Evolutionary conservation across 1,284 basidiomycete species (phyloP).

Genomic region (Sporisorium iseilematis-ciliati): DNA sequence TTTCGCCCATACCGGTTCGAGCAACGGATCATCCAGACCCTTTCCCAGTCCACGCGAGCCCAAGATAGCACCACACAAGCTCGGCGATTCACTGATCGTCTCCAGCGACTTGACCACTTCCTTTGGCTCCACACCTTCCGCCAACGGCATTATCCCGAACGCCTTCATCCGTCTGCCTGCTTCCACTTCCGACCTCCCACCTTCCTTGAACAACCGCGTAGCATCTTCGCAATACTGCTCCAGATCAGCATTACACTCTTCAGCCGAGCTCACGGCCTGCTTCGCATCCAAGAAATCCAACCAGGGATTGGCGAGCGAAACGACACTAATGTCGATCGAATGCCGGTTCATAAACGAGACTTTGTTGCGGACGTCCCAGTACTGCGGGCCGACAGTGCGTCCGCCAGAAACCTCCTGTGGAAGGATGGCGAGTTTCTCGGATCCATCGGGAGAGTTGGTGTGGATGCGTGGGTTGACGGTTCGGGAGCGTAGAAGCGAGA

Average conservation of each 20-base stretch:
- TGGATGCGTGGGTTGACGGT: slow-evolving; percentile 35
- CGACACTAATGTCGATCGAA: slow-evolving; percentile 74
- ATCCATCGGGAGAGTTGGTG: slow-evolving; percentile 25
- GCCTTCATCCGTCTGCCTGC: slow-evolving; percentile 77
- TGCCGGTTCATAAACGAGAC: slow-evolving; percentile 82
- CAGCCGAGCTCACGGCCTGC: slow-evolving; percentile 78
- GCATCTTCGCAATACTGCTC: slow-evolving; percentile 77
- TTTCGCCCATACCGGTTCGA: slow-evolving; percentile 83
- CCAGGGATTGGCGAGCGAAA: slow-evolving; percentile 84
- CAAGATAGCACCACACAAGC: slow-evolving; percentile 79
- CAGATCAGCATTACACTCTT: slow-evolving; percentile 79
- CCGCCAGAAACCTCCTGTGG: slow-evolving; percentile 77
- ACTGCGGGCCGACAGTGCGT: slow-evolving; percentile 78
- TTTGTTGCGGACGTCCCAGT: slow-evolving; percentile 83
- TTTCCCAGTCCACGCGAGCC: slow-evolving; percentile 82
- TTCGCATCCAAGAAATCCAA: slow-evolving; percentile 81
- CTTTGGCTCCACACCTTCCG: slow-evolving; percentile 75
- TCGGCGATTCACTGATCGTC: slow-evolving; percentile 73
- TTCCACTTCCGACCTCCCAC: slow-evolving; percentile 66
- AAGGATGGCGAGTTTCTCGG: slow-evolving; percentile 77
- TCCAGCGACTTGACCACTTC: slow-evolving; percentile 77
- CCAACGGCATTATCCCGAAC: slow-evolving; percentile 85
- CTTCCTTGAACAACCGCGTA: slow-evolving; percentile 57
- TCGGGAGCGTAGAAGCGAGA: slow-evolving; percentile 21
- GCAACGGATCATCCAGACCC: slow-evolving; percentile 78